These are phyloP conservation scores for Solanum medicagineum DNA, from an alignment of 257 asterid genomes.

Conservation along the genomic window DNA sequence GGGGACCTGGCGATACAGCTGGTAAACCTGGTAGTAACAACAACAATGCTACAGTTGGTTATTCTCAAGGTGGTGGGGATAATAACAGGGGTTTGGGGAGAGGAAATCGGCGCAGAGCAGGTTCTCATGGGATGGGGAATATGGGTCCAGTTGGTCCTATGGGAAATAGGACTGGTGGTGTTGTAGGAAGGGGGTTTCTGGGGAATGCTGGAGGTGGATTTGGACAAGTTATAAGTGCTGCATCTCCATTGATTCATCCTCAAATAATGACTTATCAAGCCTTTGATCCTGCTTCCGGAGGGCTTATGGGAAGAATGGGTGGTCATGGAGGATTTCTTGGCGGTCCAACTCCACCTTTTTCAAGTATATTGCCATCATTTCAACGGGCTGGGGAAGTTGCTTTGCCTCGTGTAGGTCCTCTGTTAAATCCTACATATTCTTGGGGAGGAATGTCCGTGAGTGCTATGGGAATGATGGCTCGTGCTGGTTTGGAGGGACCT, in stretches of 20 bases:
- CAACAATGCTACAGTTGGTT: conserved; percentile 23
- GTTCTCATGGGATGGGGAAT: conserved; percentile 20
- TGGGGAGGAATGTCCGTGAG: conserved; percentile 83
- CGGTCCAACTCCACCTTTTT: conserved; percentile 48
- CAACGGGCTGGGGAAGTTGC: conserved; percentile 66
- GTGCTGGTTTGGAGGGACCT: conserved; percentile 65
- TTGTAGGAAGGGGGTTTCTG: conserved; percentile 50
- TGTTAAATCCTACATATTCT: conserved; percentile 82
- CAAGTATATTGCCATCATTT: conserved; percentile 59
- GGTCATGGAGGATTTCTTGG: conserved; percentile 74
- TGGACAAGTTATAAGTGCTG: conserved; percentile 61
- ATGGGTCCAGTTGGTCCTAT: conserved; percentile 26
- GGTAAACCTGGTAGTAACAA: neutral
- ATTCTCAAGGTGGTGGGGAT: conserved; percentile 17
- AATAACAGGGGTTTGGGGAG: conserved; percentile 45
- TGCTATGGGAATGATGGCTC: conserved; percentile 83
- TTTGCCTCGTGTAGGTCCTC: conserved; percentile 89
- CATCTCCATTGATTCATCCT: conserved; percentile 69
- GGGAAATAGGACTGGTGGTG: conserved; percentile 40
- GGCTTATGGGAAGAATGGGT: conserved; percentile 74
- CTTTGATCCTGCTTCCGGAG: conserved; percentile 79
- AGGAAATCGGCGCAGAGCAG: conserved; percentile 63
- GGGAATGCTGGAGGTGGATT: conserved; percentile 53
- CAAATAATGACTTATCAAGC: conserved; percentile 90
- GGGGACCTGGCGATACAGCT: conserved; percentile 34